Base-by-base conservation (phyloP, 2,329 filamentous ascomycete genomes). In the Arthrinium phaeospermum region DNA sequence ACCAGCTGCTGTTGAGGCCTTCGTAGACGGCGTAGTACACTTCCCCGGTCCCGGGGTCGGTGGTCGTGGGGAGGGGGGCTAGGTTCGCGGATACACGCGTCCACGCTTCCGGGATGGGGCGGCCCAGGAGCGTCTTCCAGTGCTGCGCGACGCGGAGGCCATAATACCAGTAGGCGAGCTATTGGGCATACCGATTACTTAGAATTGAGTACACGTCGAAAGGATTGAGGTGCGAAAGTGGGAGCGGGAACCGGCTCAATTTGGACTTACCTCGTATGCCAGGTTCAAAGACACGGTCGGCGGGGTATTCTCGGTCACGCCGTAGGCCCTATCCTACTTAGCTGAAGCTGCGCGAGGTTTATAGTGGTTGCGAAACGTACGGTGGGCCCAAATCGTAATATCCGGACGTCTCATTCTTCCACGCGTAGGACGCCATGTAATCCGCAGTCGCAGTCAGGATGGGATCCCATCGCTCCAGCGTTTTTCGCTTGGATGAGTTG, bases 241-340 rank as follows among this genome's bases (percentile, higher is more conserved):
- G 27, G 27, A 30, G 27, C 27, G 27, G 27, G 10, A 10, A 7
- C 7, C 2, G 10, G 37, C 8, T 41, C 37, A 10, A 30, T 27
- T 49, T 27, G 2, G 7, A 45, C 16, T 46, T 41, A 81, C 79
- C 76, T 88, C 86, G 71, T 87, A 88, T 0, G 84, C 84, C 6
- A 86, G 82, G 70, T 88, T 88, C 4, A 84, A 74, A 2, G 85
- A 86, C 24, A 78, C 77, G 70, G 84, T 83, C 4, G 86, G 86
- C 3, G 82, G 82, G 0, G 86, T 88, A 75, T 87, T 88, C 74
- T 88, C 86, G 1, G 83, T 85, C 6, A 86, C 85, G 0, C 85
- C 85, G 72, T 88, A 86, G 73, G 87, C 83, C 1, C 79, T 80
- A 64, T 6, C 10, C 4, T 0, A 6, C 2, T 61, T 12, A 61